Evolutionary conservation across 345 rosid genomes (phyloP).

Genomic region (Balakata baccata): DNA sequence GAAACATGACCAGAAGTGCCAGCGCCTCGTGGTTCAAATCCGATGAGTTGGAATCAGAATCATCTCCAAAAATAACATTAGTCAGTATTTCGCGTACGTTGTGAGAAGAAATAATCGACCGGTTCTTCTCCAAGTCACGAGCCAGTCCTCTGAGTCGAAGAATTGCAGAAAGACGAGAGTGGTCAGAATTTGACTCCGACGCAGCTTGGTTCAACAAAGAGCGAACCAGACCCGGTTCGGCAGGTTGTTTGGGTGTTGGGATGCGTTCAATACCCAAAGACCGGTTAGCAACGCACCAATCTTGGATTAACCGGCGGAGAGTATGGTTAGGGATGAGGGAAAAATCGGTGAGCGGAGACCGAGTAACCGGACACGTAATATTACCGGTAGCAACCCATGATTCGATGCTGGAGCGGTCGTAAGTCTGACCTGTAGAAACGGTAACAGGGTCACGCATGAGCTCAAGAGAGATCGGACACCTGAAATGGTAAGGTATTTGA

Average conservation of each 20-base stretch:
- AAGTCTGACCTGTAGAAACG: constrained; percentile 86
- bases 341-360: constrained; percentile 68
- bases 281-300: constrained; percentile 93
- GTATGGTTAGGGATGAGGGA: no score
- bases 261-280: constrained; percentile 75
- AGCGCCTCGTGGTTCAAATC: constrained; percentile 66
- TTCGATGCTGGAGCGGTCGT: constrained; percentile 93
- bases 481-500: constrained; percentile 87
- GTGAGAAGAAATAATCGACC: constrained; percentile 54
- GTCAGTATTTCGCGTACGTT: constrained; percentile 49
- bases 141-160: constrained; percentile 80
- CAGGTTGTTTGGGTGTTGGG: constrained; percentile 96
- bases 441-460: constrained; percentile 97
- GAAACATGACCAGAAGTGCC: constrained; percentile 58
- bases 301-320: constrained; percentile 93
- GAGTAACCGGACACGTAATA: constrained; percentile 89
- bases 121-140: constrained; percentile 83
- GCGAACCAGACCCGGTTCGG: constrained; percentile 68
- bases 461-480: constrained; percentile 95
- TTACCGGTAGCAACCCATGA: constrained; percentile 95
- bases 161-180: constrained; percentile 64
- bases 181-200: constrained; percentile 36
- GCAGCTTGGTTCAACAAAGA: constrained; percentile 60
- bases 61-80: constrained; percentile 43
- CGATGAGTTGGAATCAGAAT: constrained; percentile 26